Evolutionary conservation across 768 basidiomycete species (phyloP).

Genomic region (Cubamyces lactineus): DNA sequence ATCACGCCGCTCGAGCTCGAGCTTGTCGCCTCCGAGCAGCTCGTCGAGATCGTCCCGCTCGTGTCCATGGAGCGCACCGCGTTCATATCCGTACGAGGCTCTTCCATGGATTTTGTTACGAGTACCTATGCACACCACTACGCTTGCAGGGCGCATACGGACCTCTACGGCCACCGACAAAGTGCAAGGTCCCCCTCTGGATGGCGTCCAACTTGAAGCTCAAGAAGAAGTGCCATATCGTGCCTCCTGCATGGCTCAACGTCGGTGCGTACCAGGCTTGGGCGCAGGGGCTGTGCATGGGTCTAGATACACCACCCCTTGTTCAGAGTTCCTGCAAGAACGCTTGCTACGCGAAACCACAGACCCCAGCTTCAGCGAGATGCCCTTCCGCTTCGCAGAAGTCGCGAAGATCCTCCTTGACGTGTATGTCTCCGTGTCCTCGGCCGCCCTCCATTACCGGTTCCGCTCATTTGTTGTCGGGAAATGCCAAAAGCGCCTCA

Average conservation of each 20-base stretch:
- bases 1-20: conserved; percentile 87
- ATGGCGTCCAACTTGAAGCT: conserved; percentile 92
- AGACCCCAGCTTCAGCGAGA: conserved; percentile 68
- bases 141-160: conserved; percentile 85
- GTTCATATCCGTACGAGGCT: conserved; percentile 75
- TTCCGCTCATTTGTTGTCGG: not conserved
- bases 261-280: conserved; percentile 57
- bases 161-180: conserved; percentile 86
- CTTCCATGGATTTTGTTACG: not conserved
- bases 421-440: conserved; percentile 71
- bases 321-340: conserved; percentile 78
- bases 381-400: conserved; percentile 90
- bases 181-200: conserved; percentile 91
- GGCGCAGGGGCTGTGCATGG: no score
- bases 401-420: conserved; percentile 92
- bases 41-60: conserved; percentile 84
- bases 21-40: conserved; percentile 82
- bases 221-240: conserved; percentile 93
- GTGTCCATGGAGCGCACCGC: conserved; percentile 91
- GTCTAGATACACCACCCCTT: no score
- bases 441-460: no score
- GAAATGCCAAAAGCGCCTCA: conserved; percentile 64
- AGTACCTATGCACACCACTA: not conserved
- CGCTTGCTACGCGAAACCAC: conserved; percentile 75
- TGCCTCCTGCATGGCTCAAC: conserved; percentile 87